Evolutionary conservation across 306 rosid genomes (phyloP).

Genomic region (Fragaria nilgerrensis): DNA sequence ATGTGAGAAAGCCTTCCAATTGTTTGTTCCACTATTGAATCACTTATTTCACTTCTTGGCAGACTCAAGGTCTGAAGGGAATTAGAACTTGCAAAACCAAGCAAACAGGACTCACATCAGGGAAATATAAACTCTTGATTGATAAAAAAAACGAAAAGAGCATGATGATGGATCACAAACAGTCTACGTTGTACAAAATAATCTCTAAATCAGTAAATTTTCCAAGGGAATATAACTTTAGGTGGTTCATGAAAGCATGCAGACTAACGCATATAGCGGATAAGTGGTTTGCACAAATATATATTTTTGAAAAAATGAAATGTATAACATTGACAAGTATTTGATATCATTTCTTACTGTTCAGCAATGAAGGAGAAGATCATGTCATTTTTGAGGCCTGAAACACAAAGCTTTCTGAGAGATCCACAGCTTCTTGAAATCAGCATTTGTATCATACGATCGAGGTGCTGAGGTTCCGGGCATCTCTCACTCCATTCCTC

Average conservation of each 20-base stretch:
- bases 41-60: constrained; percentile 66
- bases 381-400: constrained; percentile 54
- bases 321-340: neutral
- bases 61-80: constrained; percentile 74
- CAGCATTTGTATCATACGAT: constrained; percentile 69
- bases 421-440: constrained; percentile 73
- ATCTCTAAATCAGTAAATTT: neutral
- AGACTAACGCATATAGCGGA: neutral
- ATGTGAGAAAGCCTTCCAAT: constrained; percentile 66
- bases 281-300: neutral
- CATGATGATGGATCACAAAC: neutral
- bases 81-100: constrained; percentile 77
- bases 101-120: constrained; percentile 10
- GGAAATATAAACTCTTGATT: neutral
- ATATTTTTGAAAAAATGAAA: neutral
- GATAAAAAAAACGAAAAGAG: neutral
- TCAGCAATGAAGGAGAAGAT: constrained; percentile 80
- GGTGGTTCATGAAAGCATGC: neutral
- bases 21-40: constrained; percentile 60
- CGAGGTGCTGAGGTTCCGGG: constrained; percentile 51
- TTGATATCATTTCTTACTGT: constrained; percentile 56
- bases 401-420: constrained; percentile 73
- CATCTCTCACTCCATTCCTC: constrained; percentile 79
- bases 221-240: neutral
- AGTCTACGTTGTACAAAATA: neutral